Conservation (phyloP, 176 grass and related monocot genomes). For the Eremochloa ophiuroides region DNA sequence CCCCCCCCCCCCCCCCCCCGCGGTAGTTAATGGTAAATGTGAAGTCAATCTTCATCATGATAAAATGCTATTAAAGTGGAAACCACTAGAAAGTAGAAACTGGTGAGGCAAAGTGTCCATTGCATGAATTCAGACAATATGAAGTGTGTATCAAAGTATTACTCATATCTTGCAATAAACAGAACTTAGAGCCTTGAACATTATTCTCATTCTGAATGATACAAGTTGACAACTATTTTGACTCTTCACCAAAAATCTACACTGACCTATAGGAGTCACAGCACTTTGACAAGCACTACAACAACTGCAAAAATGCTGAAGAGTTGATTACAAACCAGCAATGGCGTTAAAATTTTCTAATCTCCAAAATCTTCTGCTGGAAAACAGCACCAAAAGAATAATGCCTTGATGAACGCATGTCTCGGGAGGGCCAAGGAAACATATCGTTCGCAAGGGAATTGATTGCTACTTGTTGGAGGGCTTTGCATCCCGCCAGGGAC, state of each 20-base stretch:
- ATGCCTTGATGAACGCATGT: neutral
- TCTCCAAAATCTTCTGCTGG: neutral
- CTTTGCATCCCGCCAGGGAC: no score
- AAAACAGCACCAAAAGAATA: constrained; percentile 2
- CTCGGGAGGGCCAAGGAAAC: constrained; percentile 6
- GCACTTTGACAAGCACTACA: neutral
- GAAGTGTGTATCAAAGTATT: neutral
- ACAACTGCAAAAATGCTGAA: neutral
- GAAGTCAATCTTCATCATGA: neutral
- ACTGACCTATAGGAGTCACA: neutral
- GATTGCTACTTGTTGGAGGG: constrained; percentile 34
- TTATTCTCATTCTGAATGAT: constrained; percentile 7
- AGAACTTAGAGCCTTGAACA: neutral
- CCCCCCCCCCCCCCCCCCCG: no score
- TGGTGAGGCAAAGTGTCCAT: neutral
- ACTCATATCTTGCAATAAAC: neutral
- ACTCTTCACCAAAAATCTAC: neutral
- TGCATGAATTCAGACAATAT: neutral
- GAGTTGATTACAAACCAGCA: constrained; percentile 11
- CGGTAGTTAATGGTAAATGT: neutral
- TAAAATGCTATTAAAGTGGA: neutral
- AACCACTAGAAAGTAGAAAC: neutral
- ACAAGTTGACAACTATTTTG: neutral
- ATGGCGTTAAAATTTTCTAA: constrained; percentile 1
- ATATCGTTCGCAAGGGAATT: neutral